phyloP scores from a whole-genome alignment of 495 filamentous ascomycete genomes.

The Annulohypoxylon moriforme region DNA sequence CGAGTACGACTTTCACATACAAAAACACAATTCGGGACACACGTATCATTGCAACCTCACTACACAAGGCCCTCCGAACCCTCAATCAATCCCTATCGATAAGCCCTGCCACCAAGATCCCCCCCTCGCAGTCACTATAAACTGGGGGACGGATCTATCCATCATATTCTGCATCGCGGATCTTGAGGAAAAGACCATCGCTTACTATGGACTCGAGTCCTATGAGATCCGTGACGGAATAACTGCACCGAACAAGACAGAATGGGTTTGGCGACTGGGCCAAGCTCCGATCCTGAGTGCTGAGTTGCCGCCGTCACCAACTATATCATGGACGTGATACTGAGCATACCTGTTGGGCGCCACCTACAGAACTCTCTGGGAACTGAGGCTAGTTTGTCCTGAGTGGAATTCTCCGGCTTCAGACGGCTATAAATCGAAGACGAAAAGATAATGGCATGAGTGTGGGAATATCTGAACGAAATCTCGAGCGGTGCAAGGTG shows the following conservation, averaged over 20 bases:
- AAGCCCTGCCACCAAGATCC: slow-evolving; percentile 4
- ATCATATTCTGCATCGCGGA: slow-evolving; percentile 18
- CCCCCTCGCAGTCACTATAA: slow-evolving; percentile 3
- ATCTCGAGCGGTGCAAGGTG: no score
- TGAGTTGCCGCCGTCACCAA: not conserved
- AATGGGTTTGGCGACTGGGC: slow-evolving; percentile 9
- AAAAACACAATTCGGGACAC: slow-evolving; percentile 15
- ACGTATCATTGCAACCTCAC: not conserved
- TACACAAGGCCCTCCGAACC: not conserved
- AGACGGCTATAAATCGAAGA: no score
- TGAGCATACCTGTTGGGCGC: not conserved
- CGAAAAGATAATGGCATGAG: no score
- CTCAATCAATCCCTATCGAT: not conserved
- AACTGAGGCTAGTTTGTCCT: no score
- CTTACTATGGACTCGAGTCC: slow-evolving; percentile 11
- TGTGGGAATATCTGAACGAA: no score
- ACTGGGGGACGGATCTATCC: slow-evolving; percentile 13
- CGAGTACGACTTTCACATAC: slow-evolving; percentile 12
- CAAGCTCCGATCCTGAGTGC: slow-evolving; percentile 7
- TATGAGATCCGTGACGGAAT: slow-evolving; percentile 8
- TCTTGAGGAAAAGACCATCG: not conserved
- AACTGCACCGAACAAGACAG: slow-evolving; percentile 14
- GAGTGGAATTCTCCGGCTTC: no score
- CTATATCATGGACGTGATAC: not conserved
- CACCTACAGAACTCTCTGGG: no score